Conservation (phyloP, 75 land plant species). For the Sequoia sempervirens region DNA sequence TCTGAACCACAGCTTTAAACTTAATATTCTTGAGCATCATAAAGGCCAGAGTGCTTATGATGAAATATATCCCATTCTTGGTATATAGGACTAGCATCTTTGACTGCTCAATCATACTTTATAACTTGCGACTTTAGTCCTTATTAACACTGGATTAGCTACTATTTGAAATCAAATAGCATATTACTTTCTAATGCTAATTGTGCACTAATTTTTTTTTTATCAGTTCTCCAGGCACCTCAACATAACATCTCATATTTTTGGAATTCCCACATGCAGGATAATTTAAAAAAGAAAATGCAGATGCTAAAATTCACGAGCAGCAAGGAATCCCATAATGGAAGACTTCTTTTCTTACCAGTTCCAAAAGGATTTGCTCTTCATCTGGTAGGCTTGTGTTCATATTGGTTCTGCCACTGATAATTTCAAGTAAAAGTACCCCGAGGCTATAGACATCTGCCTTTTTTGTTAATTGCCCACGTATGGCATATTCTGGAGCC, state of each 20-base stretch:
- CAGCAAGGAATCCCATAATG: background rate
- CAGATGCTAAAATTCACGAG: background rate
- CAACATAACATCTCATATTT: background rate
- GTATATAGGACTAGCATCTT: background rate
- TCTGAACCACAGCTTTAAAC: background rate
- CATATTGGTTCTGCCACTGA: conserved; percentile 17
- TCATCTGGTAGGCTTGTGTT: conserved; percentile 7
- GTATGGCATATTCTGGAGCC: conserved; percentile 22
- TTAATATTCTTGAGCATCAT: background rate
- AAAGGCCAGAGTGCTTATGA: background rate
- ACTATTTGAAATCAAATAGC: background rate
- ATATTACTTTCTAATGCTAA: background rate
- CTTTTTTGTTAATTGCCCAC: conserved; percentile 17
- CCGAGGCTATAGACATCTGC: conserved; percentile 18
- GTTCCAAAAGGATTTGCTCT: background rate
- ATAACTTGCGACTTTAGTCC: background rate
- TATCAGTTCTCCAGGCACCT: background rate
- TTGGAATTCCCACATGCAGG: background rate
- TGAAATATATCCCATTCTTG: background rate
- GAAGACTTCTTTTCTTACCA: background rate
- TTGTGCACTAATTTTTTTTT: background rate
- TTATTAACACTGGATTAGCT: background rate
- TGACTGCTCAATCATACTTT: background rate
- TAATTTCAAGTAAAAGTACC: conserved; percentile 15
- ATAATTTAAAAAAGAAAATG: background rate